Evolutionary conservation across 2,329 filamentous ascomycete genomes (phyloP).

Genomic region (Tolypocladium ophioglossoides): DNA sequence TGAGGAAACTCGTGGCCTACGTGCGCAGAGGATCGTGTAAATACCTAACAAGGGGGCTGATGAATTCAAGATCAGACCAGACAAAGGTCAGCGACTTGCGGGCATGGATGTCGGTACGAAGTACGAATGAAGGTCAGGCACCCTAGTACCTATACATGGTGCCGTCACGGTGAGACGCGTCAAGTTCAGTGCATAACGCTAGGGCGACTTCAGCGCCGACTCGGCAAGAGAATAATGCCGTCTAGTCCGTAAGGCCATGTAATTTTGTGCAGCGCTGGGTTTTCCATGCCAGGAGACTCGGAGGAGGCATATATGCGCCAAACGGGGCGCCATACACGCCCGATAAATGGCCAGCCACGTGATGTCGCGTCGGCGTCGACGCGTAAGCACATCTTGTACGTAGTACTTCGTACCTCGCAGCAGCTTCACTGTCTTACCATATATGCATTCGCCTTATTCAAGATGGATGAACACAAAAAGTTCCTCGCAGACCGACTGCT

Average conservation of each 20-base stretch:
- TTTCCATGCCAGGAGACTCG: neutral
- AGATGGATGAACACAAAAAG: conserved; percentile 54
- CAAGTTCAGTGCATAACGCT: too few relatives aligned
- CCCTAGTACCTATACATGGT: too few relatives aligned
- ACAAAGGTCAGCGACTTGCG: neutral
- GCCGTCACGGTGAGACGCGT: neutral
- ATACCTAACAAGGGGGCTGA: neutral
- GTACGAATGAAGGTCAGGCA: too few relatives aligned
- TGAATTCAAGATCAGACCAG: neutral
- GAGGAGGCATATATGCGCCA: neutral
- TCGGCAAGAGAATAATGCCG: neutral
- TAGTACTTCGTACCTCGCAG: neutral
- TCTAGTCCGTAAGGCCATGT: too few relatives aligned
- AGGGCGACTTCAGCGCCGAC: neutral
- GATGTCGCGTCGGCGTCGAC: conserved; percentile 19
- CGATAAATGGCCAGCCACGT: conserved; percentile 15
- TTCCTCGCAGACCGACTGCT: conserved; percentile 69
- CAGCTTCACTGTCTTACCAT: neutral
- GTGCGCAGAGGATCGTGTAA: neutral
- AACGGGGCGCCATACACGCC: neutral
- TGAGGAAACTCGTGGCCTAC: neutral
- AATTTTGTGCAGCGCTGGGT: neutral
- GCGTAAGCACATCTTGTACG: conserved; percentile 4
- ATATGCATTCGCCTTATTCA: neutral
- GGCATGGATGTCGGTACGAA: neutral